Conservation (phyloP, 345 rosid genomes). For the Boechera stricta region DNA sequence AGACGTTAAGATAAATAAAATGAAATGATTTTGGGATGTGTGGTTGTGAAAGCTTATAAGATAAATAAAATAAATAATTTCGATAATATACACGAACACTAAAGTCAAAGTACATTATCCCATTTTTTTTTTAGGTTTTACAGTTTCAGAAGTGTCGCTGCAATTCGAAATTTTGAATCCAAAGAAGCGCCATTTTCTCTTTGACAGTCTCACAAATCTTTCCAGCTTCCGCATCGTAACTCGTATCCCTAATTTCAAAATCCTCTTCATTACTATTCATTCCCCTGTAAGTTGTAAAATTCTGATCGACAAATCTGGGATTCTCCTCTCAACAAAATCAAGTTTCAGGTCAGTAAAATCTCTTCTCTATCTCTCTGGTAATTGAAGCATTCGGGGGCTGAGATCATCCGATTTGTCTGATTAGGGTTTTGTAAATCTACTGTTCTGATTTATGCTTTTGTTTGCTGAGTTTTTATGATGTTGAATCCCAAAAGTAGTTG, state of each 20-base stretch:
- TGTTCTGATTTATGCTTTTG: neutral
- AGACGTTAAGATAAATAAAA: too few relatives aligned
- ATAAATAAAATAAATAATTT: too few relatives aligned
- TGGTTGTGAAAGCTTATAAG: neutral
- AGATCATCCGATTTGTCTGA: conserved; percentile 6
- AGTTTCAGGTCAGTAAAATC: conserved; percentile 7
- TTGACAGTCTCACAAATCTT: neutral
- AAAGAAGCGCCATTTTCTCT: conserved; percentile 17
- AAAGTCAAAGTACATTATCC: neutral
- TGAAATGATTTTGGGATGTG: neutral
- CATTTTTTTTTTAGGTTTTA: neutral
- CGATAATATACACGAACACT: neutral
- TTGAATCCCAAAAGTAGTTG: too few relatives aligned
- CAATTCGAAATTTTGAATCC: conserved; percentile 8
- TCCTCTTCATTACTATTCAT: conserved; percentile 7
- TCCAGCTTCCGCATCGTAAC: neutral
- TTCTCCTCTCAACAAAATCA: neutral
- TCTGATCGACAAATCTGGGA: neutral
- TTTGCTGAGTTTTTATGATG: neutral
- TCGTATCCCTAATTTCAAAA: conserved; percentile 19
- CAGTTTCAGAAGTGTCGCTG: neutral
- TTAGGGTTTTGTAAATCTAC: conserved; percentile 6
- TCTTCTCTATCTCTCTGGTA: conserved; percentile 9
- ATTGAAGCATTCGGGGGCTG: neutral
- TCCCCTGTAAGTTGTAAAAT: neutral